phyloP scores from a whole-genome alignment of 2,329 filamentous ascomycete species.

The Neofusicoccum umdonicola region DNA sequence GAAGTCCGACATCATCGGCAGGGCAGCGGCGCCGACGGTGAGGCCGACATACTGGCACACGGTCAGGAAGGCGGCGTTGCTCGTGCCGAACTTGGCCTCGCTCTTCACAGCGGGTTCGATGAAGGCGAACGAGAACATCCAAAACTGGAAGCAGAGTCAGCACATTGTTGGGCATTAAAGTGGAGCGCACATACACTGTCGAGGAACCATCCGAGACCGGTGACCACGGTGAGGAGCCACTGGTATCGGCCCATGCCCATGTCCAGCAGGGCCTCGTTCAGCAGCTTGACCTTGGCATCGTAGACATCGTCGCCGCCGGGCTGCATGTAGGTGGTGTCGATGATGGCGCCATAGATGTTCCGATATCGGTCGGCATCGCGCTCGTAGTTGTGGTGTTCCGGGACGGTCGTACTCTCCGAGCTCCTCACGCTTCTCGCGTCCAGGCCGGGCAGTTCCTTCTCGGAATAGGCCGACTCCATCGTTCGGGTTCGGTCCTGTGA shows the following conservation, averaged over 20 bases:
- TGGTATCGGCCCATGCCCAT: conserved; percentile 22
- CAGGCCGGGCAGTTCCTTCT: neutral
- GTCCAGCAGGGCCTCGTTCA: conserved; percentile 20
- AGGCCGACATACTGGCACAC: conserved; percentile 16
- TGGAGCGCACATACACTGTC: conserved; percentile 16
- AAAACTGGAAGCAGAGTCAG: conserved; percentile 3
- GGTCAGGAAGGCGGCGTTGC: conserved; percentile 3
- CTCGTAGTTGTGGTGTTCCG: neutral
- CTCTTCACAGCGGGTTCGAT: conserved; percentile 7
- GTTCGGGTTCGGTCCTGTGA: neutral
- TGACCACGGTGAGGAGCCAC: conserved; percentile 17
- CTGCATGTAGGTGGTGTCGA: conserved; percentile 4
- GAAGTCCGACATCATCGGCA: conserved; percentile 16
- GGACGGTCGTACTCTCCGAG: neutral
- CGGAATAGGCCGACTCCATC: conserved; percentile 1
- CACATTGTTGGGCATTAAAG: neutral
- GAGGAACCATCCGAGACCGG: conserved; percentile 21
- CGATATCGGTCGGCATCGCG: conserved; percentile 6
- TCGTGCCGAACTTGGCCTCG: conserved; percentile 14
- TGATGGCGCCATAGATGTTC: conserved; percentile 4
- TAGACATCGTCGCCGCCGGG: conserved; percentile 17
- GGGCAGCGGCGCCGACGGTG: neutral
- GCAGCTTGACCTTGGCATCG: conserved; percentile 19
- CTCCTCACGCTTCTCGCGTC: conserved; percentile 1
- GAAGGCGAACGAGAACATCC: conserved; percentile 15